Conservation (phyloP, 1,139 yeast genomes). For the Geotrichum histeridarum region DNA sequence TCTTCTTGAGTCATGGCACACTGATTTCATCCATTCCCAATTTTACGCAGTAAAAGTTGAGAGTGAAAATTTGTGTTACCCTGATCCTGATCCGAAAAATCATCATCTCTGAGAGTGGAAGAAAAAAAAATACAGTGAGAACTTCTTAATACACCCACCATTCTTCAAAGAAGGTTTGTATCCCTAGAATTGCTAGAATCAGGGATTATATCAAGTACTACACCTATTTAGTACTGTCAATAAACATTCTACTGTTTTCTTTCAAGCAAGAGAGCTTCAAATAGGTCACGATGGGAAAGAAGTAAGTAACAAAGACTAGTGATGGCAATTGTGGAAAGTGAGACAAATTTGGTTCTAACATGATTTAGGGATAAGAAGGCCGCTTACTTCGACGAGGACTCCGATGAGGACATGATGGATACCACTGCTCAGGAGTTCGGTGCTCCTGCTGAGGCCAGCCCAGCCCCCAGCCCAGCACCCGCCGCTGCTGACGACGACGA, state of each 20-base stretch:
- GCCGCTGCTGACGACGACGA: constrained; percentile 26
- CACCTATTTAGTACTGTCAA: neutral
- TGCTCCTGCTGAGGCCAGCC: constrained; percentile 19
- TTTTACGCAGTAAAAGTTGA: neutral
- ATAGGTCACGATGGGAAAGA: constrained; percentile 12
- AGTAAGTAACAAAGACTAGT: constrained; percentile 3
- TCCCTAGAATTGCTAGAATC: neutral
- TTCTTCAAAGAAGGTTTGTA: neutral
- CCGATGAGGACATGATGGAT: constrained; percentile 49
- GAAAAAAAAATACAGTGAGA: neutral
- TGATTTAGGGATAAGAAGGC: constrained; percentile 40
- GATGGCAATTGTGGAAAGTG: neutral
- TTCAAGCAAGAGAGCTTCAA: neutral
- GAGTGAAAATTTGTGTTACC: constrained; percentile 13
- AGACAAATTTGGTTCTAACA: neutral
- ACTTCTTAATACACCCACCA: neutral
- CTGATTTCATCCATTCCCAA: neutral
- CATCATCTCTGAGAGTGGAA: neutral
- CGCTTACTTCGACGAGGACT: constrained; percentile 81
- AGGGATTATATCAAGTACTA: neutral
- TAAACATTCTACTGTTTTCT: neutral
- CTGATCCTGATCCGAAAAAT: constrained; percentile 9
- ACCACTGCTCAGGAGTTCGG: constrained; percentile 58
- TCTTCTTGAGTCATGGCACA: neutral
- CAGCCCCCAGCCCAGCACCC: constrained; percentile 24